phyloP scores from a whole-genome alignment of 2,329 filamentous ascomycete genomes.

The Nemania sp. region DNA sequence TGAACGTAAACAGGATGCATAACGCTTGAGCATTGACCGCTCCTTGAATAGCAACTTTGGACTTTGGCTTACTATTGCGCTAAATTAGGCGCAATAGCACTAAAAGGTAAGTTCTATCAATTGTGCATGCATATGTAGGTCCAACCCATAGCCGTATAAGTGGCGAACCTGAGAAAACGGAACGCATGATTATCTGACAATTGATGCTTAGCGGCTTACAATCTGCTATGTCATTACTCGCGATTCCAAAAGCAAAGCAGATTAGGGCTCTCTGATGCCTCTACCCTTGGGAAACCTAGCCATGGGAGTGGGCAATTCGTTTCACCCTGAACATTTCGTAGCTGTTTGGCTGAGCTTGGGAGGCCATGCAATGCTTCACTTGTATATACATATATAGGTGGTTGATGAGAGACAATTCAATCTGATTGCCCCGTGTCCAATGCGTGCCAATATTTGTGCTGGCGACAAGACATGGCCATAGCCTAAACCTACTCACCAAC shows the following conservation, averaged over 20 bases:
- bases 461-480: neutral
- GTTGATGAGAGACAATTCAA: neutral
- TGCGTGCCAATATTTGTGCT: neutral
- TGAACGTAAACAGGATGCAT: neutral
- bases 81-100: neutral
- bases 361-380: neutral
- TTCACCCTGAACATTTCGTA: slow-evolving; percentile 69
- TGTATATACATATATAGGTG: slow-evolving; percentile 18
- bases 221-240: slow-evolving; percentile 67
- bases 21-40: neutral
- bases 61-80: neutral
- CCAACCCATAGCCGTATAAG: neutral
- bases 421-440: neutral
- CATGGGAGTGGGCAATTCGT: slow-evolving; percentile 69
- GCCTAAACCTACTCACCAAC: neutral
- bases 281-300: slow-evolving; percentile 45
- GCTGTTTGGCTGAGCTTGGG: neutral
- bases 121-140: neutral
- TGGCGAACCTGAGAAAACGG: slow-evolving; percentile 53
- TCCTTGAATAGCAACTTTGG: neutral
- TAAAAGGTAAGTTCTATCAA: slow-evolving; percentile 22
- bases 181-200: slow-evolving; percentile 63
- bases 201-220: slow-evolving; percentile 64
- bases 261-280: slow-evolving; percentile 72
- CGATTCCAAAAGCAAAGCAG: slow-evolving; percentile 67